A percentile compares a stretch with the other conserved stretches of the same genome.
Conservation (phyloP, 371 early-diverging fungal species). For the Circinella minor region DNA sequence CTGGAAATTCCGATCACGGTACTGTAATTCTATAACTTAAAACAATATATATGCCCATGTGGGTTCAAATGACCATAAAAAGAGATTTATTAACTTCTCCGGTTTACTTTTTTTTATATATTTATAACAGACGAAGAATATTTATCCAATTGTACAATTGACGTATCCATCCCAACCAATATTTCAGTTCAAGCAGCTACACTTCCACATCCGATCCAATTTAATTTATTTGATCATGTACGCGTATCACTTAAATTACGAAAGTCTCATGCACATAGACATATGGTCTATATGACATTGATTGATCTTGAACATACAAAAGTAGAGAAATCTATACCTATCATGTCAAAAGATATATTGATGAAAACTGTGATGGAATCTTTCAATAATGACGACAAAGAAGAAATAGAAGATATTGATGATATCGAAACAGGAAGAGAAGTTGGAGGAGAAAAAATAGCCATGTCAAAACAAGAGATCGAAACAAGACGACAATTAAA, state of each 20-base stretch:
- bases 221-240: slow-evolving; percentile 64
- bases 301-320: slow-evolving; percentile 48
- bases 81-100: too few species aligned
- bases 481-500: slow-evolving; percentile 21
- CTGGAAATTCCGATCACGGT: slow-evolving; percentile 47
- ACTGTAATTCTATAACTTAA: slow-evolving; percentile 3
- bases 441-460: background rate
- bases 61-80: too few species aligned
- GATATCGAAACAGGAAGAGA: background rate
- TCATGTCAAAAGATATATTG: slow-evolving; percentile 15
- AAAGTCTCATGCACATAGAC: slow-evolving; percentile 65
- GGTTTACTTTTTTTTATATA: too few species aligned
- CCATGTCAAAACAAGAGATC: slow-evolving; percentile 20
- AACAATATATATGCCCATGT: too few species aligned
- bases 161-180: slow-evolving; percentile 19
- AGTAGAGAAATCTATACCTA: background rate
- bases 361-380: slow-evolving; percentile 17
- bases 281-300: slow-evolving; percentile 64
- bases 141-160: slow-evolving; percentile 32
- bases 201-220: slow-evolving; percentile 45
- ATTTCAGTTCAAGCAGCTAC: slow-evolving; percentile 25
- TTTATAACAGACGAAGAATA: slow-evolving; percentile 25
- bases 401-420: background rate
- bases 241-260: slow-evolving; percentile 60
- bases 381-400: background rate